Conservation (phyloP, 192 early-diverging fungal species). For the Phlyctochytrium arcticum region DNA sequence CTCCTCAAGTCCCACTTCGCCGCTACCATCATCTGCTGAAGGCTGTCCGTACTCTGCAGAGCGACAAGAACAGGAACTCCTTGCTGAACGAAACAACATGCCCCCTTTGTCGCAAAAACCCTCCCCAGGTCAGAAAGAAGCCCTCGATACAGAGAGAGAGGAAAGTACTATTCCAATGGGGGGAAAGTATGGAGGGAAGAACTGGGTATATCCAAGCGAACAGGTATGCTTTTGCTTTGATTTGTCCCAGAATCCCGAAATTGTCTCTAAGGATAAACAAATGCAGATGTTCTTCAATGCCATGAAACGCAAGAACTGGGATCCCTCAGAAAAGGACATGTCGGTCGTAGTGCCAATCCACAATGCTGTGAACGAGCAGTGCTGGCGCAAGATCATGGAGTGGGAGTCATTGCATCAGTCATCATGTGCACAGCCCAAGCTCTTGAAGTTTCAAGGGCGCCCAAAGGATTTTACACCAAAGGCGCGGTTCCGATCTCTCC, state of each 20-base stretch:
- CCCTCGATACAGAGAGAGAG: conserved; percentile 62
- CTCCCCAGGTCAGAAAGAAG: conserved; percentile 18
- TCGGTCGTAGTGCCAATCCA: conserved; percentile 87
- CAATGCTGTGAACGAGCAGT: conserved; percentile 89
- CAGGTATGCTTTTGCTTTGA: conserved; percentile 36
- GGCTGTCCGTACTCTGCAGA: conserved; percentile 26
- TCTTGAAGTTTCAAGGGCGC: conserved; percentile 69
- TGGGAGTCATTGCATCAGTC: conserved; percentile 61
- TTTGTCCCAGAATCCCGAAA: background rate
- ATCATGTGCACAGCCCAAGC: conserved; percentile 60
- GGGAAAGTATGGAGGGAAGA: conserved; percentile 45
- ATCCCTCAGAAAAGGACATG: conserved; percentile 79
- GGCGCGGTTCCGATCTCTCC: conserved; percentile 58
- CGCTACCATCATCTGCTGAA: conserved; percentile 5
- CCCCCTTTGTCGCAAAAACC: conserved; percentile 30
- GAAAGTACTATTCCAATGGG: conserved; percentile 74
- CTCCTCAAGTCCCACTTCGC: conserved; percentile 1
- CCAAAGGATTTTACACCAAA: conserved; percentile 71
- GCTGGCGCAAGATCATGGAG: conserved; percentile 79
- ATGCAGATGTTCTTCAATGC: conserved; percentile 88
- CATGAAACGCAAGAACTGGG: conserved; percentile 89
- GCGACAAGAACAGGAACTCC: conserved; percentile 18
- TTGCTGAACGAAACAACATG: conserved; percentile 35
- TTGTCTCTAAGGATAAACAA: background rate
- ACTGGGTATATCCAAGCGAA: conserved; percentile 90